Base-by-base conservation (phyloP, 2,329 filamentous ascomycete species). In the Aspergillus flavus region DNA sequence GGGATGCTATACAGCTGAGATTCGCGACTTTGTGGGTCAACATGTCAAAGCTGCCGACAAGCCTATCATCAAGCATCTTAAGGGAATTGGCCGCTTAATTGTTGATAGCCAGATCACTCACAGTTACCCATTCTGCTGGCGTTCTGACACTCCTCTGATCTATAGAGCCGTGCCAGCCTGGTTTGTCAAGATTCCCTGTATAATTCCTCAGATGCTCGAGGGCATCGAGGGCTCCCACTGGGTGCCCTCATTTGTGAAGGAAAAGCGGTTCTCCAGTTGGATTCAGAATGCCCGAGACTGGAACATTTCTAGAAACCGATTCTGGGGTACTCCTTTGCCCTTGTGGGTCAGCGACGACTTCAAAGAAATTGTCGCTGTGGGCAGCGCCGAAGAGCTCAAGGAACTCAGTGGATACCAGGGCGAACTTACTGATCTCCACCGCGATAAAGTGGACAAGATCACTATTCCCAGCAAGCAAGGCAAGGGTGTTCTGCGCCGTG, bases 1-100 rank as follows among this genome's bases (percentile, higher is more conserved):
- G 36, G 94, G 93, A 46, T 85, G 88, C 71, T 97, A 94, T 78
- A 94, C 91, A 1, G 82, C 84, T 10, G 87, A 91, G 71, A 88
- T 97, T 23, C 83, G 84, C 10, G 92, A 97, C 71, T 97, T 96
- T 71, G 89, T 84, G 43, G 94, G 94, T 3, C 87, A 92, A 81
- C 89, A 97, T 74, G 94, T 97, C 72, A 97, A 97, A 81, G 88
- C 88, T 64, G 94, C 94, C 9, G 94, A 97, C 77, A 96, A 94
- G 82, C 88, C 88, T 69, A 97, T 98, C 76, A 93, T 97, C 78
- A 96, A 96, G 80, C 82, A 94, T 71, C 83, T 98, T 36, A 96
- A 95, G 79, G 85, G 85, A 28, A 86, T 85, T 23, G 92, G 91
- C 16, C 88, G 93, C 59, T 76, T 97, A 58, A 85, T 97, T 41